Percentiles rank a stretch among this genome's conserved stretches.
These are phyloP conservation scores for Xylariaceae sp. DNA, from an alignment of 2,329 filamentous ascomycete species.

Conservation along the genomic window DNA sequence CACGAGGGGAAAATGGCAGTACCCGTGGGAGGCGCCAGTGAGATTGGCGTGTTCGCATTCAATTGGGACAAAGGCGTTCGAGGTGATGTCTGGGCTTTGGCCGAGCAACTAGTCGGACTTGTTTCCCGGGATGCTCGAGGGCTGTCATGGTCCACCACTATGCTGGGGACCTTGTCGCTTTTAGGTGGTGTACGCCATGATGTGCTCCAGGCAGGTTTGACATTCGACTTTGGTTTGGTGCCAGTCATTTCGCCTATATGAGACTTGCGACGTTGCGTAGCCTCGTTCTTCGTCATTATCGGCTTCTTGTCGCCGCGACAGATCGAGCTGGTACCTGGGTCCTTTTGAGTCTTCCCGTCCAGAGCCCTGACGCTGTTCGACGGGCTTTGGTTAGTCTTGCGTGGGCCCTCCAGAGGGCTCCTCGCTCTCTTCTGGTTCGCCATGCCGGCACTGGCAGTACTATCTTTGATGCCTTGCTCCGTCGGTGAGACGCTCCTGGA, in stretches of 20 bases:
- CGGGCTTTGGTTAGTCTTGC: conserved; percentile 22
- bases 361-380: conserved; percentile 25
- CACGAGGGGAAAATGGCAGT: conserved; percentile 11
- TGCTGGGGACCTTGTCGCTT: conserved; percentile 31
- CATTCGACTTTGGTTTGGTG: conserved; percentile 20
- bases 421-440: conserved; percentile 46
- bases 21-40: conserved; percentile 52
- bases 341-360: conserved; percentile 33
- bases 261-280: conserved; percentile 46
- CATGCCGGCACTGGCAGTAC: conserved; percentile 26
- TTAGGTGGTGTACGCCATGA: conserved; percentile 24
- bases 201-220: conserved; percentile 22
- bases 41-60: conserved; percentile 48
- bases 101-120: conserved; percentile 38
- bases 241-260: conserved; percentile 25
- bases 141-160: conserved; percentile 32
- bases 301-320: conserved; percentile 40
- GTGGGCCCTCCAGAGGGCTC: conserved; percentile 31
- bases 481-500: conserved; percentile 20
- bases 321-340: conserved; percentile 21
- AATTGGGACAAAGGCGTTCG: conserved; percentile 45
- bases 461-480: conserved; percentile 22
- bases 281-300: conserved; percentile 47
- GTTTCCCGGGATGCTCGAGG: conserved; percentile 35
- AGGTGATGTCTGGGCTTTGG: conserved; percentile 33